Evolutionary conservation across 208 protist genomes (phyloP), one percentile per base, ranked within the genome.

Genomic region (Vickermania ingenoplastis): DNA sequence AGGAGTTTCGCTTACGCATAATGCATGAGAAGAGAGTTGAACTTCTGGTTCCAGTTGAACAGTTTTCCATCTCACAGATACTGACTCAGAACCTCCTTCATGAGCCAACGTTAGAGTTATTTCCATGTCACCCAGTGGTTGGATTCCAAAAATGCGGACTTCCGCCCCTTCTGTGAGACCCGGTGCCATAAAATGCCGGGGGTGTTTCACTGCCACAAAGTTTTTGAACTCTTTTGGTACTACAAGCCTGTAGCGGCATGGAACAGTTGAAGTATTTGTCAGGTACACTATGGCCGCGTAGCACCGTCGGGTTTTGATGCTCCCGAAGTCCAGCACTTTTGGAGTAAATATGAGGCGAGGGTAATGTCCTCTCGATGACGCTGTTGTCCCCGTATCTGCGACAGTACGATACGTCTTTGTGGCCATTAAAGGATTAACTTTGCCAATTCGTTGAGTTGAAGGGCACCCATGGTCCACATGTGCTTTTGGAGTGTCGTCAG

Each of bases 221-320:
- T 29, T 41, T 29, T 77, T 74, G 31, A 55, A 31, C 25, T 59
- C 66, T 2, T 63, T 4, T 23, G 62, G 54, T n/a, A 74, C 31
- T 1, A 69, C 69, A 4, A 89, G 52, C 4, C 87, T 80, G 53
- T 89, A 91, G 50, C 87, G 87, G 53, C 87, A 94, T 4, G 87
- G 83, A 24, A 89, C 81, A 7, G 72, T 89, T 1, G 81, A 88
- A 11, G 70, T 75, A 73, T 94, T 94, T 0, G 79, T 88, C 17
- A 94, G 24, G 25, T 51, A 52, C 13, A 89, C 45, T 2, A 61
- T 59, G 36, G 76, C 48, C 2, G 65, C 64, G 63, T 89, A 94
- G 31, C 71, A 75, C 2, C 72, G 69, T 2, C 75, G 75, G 1
- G 41, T 25, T 2, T 66, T 52, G 11, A 94, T 63, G 5, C 56